Evolutionary conservation across 139 green algal species (phyloP).

Genomic region (Eudorina sp.): DNA sequence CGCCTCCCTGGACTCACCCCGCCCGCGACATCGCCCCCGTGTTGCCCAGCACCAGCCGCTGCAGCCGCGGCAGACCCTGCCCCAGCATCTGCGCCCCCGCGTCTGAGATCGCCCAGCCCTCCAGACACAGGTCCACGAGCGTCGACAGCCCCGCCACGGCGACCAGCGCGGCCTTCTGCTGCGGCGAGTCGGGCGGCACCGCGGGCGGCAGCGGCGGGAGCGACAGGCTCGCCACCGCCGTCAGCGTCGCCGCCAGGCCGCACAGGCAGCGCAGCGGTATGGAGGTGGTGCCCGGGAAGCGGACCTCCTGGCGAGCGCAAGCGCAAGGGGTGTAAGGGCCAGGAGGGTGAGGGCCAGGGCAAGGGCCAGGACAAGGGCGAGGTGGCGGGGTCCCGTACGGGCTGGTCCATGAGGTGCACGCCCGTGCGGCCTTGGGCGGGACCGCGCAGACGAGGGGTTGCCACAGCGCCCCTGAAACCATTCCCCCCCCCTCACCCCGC

Average conservation of each 20-base stretch:
- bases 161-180: not conserved
- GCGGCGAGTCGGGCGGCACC: not conserved
- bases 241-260: constrained; percentile 5
- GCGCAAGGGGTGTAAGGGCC: not conserved
- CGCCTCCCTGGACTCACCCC: constrained; percentile 5
- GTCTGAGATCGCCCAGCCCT: constrained; percentile 22
- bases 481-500: too few species aligned
- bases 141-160: not conserved
- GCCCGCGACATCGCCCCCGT: not conserved
- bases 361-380: too few species aligned
- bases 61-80: not conserved
- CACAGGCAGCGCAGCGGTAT: constrained; percentile 8
- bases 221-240: not conserved
- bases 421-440: too few species aligned
- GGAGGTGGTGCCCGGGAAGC: constrained; percentile 17
- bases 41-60: not conserved
- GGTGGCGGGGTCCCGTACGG: too few species aligned
- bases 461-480: too few species aligned
- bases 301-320: constrained; percentile 27
- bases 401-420: too few species aligned
- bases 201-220: constrained; percentile 21
- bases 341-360: not conserved
- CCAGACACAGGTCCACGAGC: constrained; percentile 28
- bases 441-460: too few species aligned
- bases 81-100: not conserved